Conservation (phyloP, 2,329 filamentous ascomycete genomes). For the Monosporascus sp. region DNA sequence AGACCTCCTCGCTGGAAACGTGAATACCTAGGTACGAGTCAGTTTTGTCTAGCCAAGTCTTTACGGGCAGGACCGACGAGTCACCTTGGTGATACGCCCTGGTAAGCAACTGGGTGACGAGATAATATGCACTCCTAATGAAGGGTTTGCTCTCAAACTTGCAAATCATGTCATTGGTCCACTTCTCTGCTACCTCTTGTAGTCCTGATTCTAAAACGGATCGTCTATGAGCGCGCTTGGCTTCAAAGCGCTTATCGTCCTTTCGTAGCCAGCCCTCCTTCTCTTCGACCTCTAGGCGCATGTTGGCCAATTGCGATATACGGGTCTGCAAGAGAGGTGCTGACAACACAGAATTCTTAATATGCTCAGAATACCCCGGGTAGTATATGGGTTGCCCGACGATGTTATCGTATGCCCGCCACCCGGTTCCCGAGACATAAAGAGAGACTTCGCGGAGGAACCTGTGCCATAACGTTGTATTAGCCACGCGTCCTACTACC, state of each 20-base stretch:
- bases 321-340: constrained; percentile 69
- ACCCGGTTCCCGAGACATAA: constrained; percentile 88
- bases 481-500: neutral
- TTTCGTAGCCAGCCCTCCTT: constrained; percentile 62
- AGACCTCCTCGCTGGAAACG: constrained; percentile 88
- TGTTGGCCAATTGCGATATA: constrained; percentile 70
- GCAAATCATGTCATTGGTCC: constrained; percentile 96
- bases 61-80: neutral
- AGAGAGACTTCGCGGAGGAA: constrained; percentile 92
- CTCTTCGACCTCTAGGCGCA: constrained; percentile 70
- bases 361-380: constrained; percentile 82
- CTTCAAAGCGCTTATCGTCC: constrained; percentile 47
- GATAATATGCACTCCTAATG: constrained; percentile 86
- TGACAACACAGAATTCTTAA: constrained; percentile 72
- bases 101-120: constrained; percentile 80
- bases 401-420: constrained; percentile 87
- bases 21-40: constrained; percentile 59
- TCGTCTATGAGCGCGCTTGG: constrained; percentile 49
- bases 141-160: constrained; percentile 96
- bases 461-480: constrained; percentile 37
- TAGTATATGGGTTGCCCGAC: constrained; percentile 95
- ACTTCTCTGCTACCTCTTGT: constrained; percentile 73
- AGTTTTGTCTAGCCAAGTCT: neutral
- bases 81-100: constrained; percentile 83
- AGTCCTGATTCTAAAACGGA: constrained; percentile 67